These are phyloP conservation scores for Acer yangbiense DNA, from an alignment of 345 rosid species.

Conservation along the genomic window DNA sequence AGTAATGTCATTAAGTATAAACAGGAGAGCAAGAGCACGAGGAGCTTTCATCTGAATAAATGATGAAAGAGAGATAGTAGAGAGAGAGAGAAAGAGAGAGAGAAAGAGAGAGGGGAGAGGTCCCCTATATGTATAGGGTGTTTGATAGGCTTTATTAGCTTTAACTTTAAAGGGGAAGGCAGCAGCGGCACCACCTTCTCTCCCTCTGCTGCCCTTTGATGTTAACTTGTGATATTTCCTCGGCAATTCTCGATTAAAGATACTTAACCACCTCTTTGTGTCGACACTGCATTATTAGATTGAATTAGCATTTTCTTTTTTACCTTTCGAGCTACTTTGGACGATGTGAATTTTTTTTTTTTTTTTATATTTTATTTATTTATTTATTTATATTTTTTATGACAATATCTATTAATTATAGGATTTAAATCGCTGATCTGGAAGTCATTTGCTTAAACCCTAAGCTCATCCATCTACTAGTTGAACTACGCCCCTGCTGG, in stretches of 20 bases:
- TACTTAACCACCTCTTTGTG: slow-evolving; percentile 27
- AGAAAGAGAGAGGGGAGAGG: slow-evolving; percentile 29
- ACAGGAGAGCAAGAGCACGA: background rate
- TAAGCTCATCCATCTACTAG: no score
- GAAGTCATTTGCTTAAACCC: no score
- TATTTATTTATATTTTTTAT: no score
- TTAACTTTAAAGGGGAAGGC: slow-evolving; percentile 18
- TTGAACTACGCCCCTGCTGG: no score
- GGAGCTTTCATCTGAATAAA: slow-evolving; percentile 42
- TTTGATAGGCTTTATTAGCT: slow-evolving; percentile 34
- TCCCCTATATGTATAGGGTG: slow-evolving; percentile 29
- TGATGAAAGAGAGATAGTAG: slow-evolving; percentile 37
- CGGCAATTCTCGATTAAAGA: slow-evolving; percentile 40
- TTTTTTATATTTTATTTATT: no score
- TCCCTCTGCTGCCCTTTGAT: slow-evolving; percentile 25
- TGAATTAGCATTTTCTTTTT: no score
- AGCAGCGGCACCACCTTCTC: background rate
- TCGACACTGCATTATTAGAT: background rate
- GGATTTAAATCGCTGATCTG: no score
- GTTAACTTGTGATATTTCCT: slow-evolving; percentile 43
- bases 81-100: slow-evolving; percentile 27
- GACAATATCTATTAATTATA: no score
- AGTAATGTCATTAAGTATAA: background rate
- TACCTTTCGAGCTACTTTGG: accelerated
- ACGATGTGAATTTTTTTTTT: no score